Conservation (phyloP, 192 early-diverging fungal species). For the Piromyces finnis region DNA sequence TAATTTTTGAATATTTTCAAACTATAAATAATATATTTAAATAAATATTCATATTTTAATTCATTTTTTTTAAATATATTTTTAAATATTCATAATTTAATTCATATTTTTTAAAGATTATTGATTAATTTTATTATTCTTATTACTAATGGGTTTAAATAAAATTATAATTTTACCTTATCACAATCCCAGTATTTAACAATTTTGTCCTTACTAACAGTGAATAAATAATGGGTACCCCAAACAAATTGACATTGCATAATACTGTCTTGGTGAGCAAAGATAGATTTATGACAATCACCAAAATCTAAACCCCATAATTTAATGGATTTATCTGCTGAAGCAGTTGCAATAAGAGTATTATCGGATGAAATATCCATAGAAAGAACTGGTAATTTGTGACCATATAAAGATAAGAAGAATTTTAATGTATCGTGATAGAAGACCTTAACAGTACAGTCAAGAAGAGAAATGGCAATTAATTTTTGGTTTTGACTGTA, state of each 20-base stretch:
- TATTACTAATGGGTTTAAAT: too few relatives aligned
- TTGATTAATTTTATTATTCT: too few relatives aligned
- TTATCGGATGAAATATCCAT: slow-evolving; percentile 97
- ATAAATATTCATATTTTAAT: too few relatives aligned
- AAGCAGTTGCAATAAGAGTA: slow-evolving; percentile 78
- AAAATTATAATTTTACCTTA: slow-evolving; percentile 24
- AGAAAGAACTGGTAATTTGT: slow-evolving; percentile 91
- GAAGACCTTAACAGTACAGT: slow-evolving; percentile 92
- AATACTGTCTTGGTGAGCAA: slow-evolving; percentile 85
- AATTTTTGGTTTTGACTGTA: slow-evolving; percentile 71
- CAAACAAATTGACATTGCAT: slow-evolving; percentile 77
- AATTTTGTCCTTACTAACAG: slow-evolving; percentile 71
- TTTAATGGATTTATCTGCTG: slow-evolving; percentile 94
- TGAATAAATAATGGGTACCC: slow-evolving; percentile 91
- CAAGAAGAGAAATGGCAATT: slow-evolving; percentile 79
- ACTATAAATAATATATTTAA: slow-evolving; percentile 27
- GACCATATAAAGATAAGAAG: slow-evolving; percentile 91
- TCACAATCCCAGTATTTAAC: slow-evolving; percentile 96
- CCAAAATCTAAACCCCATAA: slow-evolving; percentile 99
- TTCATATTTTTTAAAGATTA: too few relatives aligned
- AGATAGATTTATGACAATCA: slow-evolving; percentile 86
- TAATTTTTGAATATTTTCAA: slow-evolving; percentile 85
- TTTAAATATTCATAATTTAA: too few relatives aligned
- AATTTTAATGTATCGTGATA: slow-evolving; percentile 93
- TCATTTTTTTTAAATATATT: too few relatives aligned